Evolutionary conservation across 805 yeast genomes (phyloP), one percentile per base, ranked within the genome.

Genomic region (Scheffersomyces lignosus): DNA sequence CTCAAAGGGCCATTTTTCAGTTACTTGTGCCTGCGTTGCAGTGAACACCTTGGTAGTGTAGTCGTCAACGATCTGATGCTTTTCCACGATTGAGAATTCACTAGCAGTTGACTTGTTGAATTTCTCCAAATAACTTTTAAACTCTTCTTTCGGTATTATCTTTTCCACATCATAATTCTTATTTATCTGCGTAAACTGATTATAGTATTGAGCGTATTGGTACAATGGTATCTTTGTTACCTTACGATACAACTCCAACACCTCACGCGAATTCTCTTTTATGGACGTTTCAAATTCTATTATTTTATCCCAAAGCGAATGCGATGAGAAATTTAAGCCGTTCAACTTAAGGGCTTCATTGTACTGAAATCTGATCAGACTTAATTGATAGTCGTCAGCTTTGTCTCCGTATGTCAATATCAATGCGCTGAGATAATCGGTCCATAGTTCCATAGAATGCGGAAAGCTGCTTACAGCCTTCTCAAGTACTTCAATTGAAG

Each of bases 131-230:
- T 59, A 51, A 4, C 44, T 50, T 3, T 46, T 33, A 7, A 61
- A 41, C 3, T 34, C 38, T 3, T 31, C 44, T 33, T 34, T 43
- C 2, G 42, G 46, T 31, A 58, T 18, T 4, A 70, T 44, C n/a
- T 61, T 58, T 2, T 49, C 40, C 2, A 71, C 38, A 5, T 47
- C 49, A 52, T 63, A 62, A 20, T 58, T 52, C 33, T 66, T 62
- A 42, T 55, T 52, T 42, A 67, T 44, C 44, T 66, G 66, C 41
- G 64, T 49, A 52, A 78, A 60, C 51, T 70, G 54, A 64, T 67
- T 80, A 51, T 77, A 85, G 56, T 83, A 91, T 45, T 76, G 79
- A 0, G 96, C 83, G 56, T 88, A 90, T 51, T 89, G 95, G 59
- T 91, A 91, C 30, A 91, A 60, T 0, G 98, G 98, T 2, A 86